A percentile compares a stretch with the other conserved stretches of the same genome.
Evolutionary conservation across 2,329 filamentous ascomycete species (phyloP).

Genomic region (Ilyonectria sp.): DNA sequence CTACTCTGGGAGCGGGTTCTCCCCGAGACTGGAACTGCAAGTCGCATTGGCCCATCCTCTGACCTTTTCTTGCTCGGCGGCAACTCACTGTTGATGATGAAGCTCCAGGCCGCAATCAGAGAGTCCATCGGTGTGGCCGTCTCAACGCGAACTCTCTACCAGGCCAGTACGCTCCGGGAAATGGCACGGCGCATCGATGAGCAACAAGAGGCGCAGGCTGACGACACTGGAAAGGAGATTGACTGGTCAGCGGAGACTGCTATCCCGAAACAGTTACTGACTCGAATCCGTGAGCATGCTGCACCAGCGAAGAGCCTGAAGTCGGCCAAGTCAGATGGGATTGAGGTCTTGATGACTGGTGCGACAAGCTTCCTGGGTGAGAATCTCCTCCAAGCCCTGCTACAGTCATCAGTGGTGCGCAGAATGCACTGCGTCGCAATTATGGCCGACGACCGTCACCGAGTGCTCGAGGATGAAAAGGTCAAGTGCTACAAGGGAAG

Average conservation of each 20-base stretch:
- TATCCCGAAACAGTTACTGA: slow-evolving; percentile 11
- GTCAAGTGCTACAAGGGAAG: slow-evolving; percentile 23
- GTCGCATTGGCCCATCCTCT: slow-evolving; percentile 33
- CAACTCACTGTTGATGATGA: slow-evolving; percentile 52
- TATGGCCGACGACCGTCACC: slow-evolving; percentile 21
- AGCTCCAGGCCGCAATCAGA: slow-evolving; percentile 48
- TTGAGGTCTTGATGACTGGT: slow-evolving; percentile 34
- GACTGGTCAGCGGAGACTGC: slow-evolving; percentile 59
- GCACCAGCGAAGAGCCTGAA: not conserved
- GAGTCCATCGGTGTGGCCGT: slow-evolving; percentile 41
- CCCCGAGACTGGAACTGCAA: slow-evolving; percentile 21
- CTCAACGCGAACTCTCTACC: slow-evolving; percentile 53
- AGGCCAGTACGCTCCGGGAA: slow-evolving; percentile 51
- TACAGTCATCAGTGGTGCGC: slow-evolving; percentile 14
- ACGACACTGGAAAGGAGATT: slow-evolving; percentile 40
- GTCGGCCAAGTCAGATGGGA: not conserved
- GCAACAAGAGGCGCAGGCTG: slow-evolving; percentile 7
- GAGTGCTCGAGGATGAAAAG: slow-evolving; percentile 12
- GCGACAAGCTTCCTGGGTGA: slow-evolving; percentile 36
- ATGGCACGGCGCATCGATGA: slow-evolving; percentile 53
- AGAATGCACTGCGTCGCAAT: slow-evolving; percentile 36
- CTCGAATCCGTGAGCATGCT: slow-evolving; percentile 3
- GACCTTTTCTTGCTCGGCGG: slow-evolving; percentile 57
- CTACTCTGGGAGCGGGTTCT: slow-evolving; percentile 35
- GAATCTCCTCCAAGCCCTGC: slow-evolving; percentile 30